A percentile compares a stretch with the other conserved stretches of the same genome.
phyloP scores from a whole-genome alignment of 2,329 filamentous ascomycete genomes.

The Scleromitrula shiraiana region DNA sequence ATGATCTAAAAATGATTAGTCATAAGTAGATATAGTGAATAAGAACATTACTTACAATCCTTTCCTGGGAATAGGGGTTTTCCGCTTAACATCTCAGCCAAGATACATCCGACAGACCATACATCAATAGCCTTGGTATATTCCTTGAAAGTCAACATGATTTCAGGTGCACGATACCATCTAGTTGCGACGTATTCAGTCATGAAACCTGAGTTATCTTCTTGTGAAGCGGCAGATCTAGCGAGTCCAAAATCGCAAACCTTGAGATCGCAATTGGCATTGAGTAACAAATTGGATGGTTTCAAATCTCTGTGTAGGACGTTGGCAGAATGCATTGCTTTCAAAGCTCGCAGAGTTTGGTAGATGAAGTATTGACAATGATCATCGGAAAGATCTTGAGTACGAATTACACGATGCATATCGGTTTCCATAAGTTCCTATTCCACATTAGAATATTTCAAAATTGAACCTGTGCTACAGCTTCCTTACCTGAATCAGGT shows the following conservation, averaged over 20 bases:
- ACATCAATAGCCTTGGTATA: constrained; percentile 99
- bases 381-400: constrained; percentile 95
- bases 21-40: background rate
- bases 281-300: constrained; percentile 91
- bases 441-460: constrained; percentile 11
- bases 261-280: constrained; percentile 98
- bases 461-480: background rate
- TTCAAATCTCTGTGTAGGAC: constrained; percentile 96
- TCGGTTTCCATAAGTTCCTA: constrained; percentile 99
- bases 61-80: constrained; percentile 98
- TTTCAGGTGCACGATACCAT: constrained; percentile 98
- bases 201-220: constrained; percentile 99
- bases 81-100: constrained; percentile 97
- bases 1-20: constrained; percentile 56
- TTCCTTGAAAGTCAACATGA: constrained; percentile 99
- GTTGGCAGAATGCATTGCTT: constrained; percentile 99
- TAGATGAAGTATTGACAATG: constrained; percentile 99
- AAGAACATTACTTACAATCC: constrained; percentile 62
- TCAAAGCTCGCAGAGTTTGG: constrained; percentile 92
- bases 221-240: constrained; percentile 88
- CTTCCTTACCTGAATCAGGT: constrained; percentile 79
- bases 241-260: constrained; percentile 98
- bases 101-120: constrained; percentile 96
- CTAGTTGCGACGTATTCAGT: constrained; percentile 99
- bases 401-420: constrained; percentile 98